Percentiles rank a stretch among this genome's conserved stretches.
Conservation (phyloP, 257 asterid species). For the Jaltomata sinuosa region DNA sequence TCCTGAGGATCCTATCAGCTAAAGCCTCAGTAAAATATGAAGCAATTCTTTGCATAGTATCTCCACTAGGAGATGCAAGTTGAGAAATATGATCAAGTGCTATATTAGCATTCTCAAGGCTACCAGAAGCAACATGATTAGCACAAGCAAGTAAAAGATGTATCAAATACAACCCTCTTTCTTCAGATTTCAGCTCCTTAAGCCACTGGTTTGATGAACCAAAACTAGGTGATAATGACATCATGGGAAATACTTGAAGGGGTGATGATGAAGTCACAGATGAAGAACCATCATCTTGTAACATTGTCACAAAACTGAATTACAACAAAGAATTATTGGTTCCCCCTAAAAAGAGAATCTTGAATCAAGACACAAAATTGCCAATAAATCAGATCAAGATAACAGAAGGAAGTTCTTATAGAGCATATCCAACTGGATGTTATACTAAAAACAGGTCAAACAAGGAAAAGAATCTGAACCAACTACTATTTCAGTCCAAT, state of each 20-base stretch:
- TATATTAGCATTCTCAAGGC: conserved; percentile 71
- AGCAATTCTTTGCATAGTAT: conserved; percentile 92
- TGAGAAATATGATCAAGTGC: conserved; percentile 88
- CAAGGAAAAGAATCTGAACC: background rate
- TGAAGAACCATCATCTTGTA: conserved; percentile 90
- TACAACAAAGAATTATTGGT: background rate
- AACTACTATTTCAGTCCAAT: background rate
- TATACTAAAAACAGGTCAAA: background rate
- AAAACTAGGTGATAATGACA: conserved; percentile 41
- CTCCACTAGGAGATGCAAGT: conserved; percentile 78
- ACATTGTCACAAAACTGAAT: conserved; percentile 28
- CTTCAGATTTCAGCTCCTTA: conserved; percentile 81
- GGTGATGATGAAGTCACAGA: conserved; percentile 69
- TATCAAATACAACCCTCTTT: conserved; percentile 73
- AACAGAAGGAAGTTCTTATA: background rate
- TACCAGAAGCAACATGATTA: conserved; percentile 65
- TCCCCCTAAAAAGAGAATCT: background rate
- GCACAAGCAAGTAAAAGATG: conserved; percentile 82
- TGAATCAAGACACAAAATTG: background rate
- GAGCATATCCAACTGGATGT: background rate
- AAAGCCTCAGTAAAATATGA: conserved; percentile 76
- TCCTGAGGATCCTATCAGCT: conserved; percentile 67
- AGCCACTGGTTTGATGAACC: conserved; percentile 76
- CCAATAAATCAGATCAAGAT: background rate
- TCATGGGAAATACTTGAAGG: conserved; percentile 46